phyloP scores from a whole-genome alignment of 116 monocot genomes.

The Trichopus zeylanicus region DNA sequence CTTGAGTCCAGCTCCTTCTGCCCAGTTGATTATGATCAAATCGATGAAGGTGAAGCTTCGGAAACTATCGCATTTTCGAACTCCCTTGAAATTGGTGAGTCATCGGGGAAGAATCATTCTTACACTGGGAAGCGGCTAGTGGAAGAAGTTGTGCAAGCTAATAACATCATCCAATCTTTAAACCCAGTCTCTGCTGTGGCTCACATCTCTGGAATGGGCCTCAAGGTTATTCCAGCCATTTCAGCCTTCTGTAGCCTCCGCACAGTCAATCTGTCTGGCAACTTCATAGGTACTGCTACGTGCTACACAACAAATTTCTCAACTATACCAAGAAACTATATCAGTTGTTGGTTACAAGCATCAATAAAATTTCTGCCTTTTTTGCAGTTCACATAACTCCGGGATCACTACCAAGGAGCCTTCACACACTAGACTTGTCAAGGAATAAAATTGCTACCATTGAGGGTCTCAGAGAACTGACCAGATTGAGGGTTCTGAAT shows the following conservation, averaged over 20 bases:
- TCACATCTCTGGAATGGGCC: slow-evolving; percentile 74
- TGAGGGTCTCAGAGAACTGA: slow-evolving; percentile 79
- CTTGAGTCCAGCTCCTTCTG: slow-evolving; percentile 26
- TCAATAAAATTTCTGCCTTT: not conserved
- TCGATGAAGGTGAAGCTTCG: slow-evolving; percentile 9
- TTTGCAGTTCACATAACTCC: slow-evolving; percentile 59
- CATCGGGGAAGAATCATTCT: slow-evolving; percentile 38
- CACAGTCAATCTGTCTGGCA: slow-evolving; percentile 74
- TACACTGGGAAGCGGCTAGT: slow-evolving; percentile 7
- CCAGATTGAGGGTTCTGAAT: slow-evolving; percentile 67
- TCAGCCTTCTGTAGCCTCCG: slow-evolving; percentile 73
- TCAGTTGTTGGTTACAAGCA: not conserved
- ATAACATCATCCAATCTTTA: slow-evolving; percentile 60
- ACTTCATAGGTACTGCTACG: slow-evolving; percentile 59
- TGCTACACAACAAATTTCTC: not conserved
- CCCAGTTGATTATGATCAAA: slow-evolving; percentile 7
- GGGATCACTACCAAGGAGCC: slow-evolving; percentile 65
- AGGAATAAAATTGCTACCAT: slow-evolving; percentile 76
- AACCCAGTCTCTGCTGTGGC: slow-evolving; percentile 65
- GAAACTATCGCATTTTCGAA: not conserved
- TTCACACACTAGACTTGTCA: slow-evolving; percentile 81
- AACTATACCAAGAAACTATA: not conserved
- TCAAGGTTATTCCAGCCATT: slow-evolving; percentile 74
- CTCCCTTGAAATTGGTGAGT: slow-evolving; percentile 43
- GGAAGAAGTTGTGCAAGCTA: slow-evolving; percentile 64